Conservation (phyloP, 805 yeast species). For the Lipomyces yamadae region DNA sequence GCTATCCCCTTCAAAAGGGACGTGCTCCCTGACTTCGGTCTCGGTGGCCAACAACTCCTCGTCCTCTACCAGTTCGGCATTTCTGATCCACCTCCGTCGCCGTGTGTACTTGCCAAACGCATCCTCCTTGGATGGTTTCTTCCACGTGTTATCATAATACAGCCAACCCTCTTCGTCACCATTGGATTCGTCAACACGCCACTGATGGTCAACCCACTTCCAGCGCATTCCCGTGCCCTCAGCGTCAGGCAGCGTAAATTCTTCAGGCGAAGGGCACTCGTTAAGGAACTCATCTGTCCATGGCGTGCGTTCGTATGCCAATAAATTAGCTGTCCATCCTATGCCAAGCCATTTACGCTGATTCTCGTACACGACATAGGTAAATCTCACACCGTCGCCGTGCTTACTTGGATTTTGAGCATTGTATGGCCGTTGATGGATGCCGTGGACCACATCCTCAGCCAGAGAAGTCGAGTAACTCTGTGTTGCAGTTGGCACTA, state of each 20-base stretch:
- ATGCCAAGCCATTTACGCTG: slow-evolving; percentile 97
- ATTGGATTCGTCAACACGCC: slow-evolving; percentile 75
- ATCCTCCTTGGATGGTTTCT: slow-evolving; percentile 84
- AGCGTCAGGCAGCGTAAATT: slow-evolving; percentile 79
- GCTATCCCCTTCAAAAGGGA: slow-evolving; percentile 20
- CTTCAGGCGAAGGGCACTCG: slow-evolving; percentile 76
- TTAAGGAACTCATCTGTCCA: slow-evolving; percentile 97
- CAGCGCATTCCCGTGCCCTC: slow-evolving; percentile 73
- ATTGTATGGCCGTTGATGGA: slow-evolving; percentile 13
- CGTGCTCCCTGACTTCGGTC: slow-evolving; percentile 17
- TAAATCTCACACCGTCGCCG: slow-evolving; percentile 67
- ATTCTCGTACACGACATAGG: slow-evolving; percentile 90
- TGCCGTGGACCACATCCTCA: slow-evolving; percentile 7
- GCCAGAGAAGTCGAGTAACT: slow-evolving; percentile 24
- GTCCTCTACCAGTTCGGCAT: slow-evolving; percentile 73
- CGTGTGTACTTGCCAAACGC: slow-evolving; percentile 89
- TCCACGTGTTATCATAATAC: slow-evolving; percentile 93
- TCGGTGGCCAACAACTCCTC: slow-evolving; percentile 30
- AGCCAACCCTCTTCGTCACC: slow-evolving; percentile 73
- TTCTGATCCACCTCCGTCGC: slow-evolving; percentile 93
- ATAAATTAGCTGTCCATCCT: slow-evolving; percentile 93
- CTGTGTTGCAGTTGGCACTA: slow-evolving; percentile 3
- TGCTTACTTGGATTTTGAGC: slow-evolving; percentile 18
- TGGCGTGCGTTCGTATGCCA: slow-evolving; percentile 90
- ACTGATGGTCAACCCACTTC: slow-evolving; percentile 93